Percentiles rank a stretch among this genome's conserved stretches.
phyloP scores from a whole-genome alignment of 2,329 filamentous ascomycete genomes.

The Thermomyces lanuginosus region DNA sequence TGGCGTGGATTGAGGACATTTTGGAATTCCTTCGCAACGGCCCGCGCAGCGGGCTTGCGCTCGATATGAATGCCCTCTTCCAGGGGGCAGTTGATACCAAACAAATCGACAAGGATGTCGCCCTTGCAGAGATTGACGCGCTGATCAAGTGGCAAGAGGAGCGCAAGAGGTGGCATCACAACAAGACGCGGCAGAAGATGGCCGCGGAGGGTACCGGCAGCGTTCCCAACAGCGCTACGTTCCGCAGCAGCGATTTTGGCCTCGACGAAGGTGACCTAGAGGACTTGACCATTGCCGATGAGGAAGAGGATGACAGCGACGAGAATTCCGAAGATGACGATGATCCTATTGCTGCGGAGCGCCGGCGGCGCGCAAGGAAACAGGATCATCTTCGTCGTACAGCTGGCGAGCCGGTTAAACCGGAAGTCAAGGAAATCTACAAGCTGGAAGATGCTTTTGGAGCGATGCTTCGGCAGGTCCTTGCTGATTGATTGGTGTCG shows the following conservation, averaged over 20 bases:
- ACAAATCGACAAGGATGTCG: conserved; percentile 52
- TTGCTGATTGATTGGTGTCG: conserved; percentile 46
- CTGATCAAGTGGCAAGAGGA: conserved; percentile 90
- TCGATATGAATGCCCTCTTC: conserved; percentile 91
- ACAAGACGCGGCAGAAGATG: conserved; percentile 98
- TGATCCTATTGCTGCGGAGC: conserved; percentile 77
- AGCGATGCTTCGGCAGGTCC: conserved; percentile 62
- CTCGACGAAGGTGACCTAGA: conserved; percentile 67
- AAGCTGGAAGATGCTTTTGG: conserved; percentile 68
- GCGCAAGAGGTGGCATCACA: conserved; percentile 92
- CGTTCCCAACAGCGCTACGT: conserved; percentile 39
- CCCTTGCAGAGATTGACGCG: conserved; percentile 63
- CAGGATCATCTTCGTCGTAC: conserved; percentile 66
- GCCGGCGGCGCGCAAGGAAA: conserved; percentile 56
- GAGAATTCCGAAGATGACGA: conserved; percentile 57
- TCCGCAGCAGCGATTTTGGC: conserved; percentile 76
- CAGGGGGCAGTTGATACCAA: conserved; percentile 56
- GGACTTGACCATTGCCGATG: conserved; percentile 68
- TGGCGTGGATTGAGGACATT: conserved; percentile 94
- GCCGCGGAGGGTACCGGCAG: conserved; percentile 53
- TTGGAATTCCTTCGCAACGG: conserved; percentile 82
- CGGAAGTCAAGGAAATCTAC: conserved; percentile 58
- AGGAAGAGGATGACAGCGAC: conserved; percentile 45
- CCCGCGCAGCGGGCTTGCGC: conserved; percentile 54
- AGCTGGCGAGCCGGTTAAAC: conserved; percentile 73